These are phyloP conservation scores for Annulohypoxylon stygium DNA, from an alignment of 495 filamentous ascomycete genomes.

Conservation along the genomic window DNA sequence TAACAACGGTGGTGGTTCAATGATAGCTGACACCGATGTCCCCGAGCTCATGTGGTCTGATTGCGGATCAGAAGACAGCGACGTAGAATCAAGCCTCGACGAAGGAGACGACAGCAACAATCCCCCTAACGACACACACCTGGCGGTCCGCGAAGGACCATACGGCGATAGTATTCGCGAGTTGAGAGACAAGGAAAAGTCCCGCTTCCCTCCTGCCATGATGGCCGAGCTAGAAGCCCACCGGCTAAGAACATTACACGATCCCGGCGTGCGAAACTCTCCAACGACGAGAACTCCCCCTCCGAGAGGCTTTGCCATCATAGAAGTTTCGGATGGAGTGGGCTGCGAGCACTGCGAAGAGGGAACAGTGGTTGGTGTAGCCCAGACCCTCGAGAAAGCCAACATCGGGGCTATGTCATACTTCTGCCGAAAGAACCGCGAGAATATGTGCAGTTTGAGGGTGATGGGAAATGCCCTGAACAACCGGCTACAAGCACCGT, in stretches of 20 bases:
- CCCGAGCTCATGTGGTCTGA: not conserved
- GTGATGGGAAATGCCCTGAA: not conserved
- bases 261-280: not conserved
- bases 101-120: not conserved
- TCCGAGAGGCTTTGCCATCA: not conserved
- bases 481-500: not conserved
- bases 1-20: not conserved
- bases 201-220: slow-evolving; percentile 4
- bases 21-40: not conserved
- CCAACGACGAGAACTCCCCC: not conserved
- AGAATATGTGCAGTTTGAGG: not conserved
- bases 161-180: not conserved
- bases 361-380: not conserved
- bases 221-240: slow-evolving; percentile 13
- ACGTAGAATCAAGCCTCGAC: not conserved
- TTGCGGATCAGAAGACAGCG: not conserved
- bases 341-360: not conserved
- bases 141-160: not conserved
- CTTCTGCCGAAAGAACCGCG: slow-evolving; percentile 2
- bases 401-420: slow-evolving; percentile 16
- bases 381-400: not conserved
- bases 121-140: too few relatives aligned
- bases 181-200: not conserved
- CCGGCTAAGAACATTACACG: not conserved
- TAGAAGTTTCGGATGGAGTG: not conserved